Conservation (phyloP, 495 filamentous ascomycete species). For the Penicillium riverlandense region DNA sequence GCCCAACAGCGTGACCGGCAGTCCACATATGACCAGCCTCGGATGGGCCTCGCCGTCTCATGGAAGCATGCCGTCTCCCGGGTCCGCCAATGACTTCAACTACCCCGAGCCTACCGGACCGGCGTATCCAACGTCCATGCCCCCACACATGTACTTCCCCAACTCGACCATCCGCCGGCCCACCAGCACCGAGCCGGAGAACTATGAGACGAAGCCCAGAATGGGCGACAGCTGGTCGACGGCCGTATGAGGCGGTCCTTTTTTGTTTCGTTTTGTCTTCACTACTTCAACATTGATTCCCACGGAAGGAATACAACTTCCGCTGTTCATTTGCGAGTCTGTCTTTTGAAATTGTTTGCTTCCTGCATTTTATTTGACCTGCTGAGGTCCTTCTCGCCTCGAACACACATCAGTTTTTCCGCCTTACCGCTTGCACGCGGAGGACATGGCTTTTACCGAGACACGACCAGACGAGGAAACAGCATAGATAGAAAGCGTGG, state of each 20-base stretch:
- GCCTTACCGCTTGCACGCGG: constrained; percentile 14
- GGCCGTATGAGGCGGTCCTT: constrained; percentile 22
- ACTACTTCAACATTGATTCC: constrained; percentile 18
- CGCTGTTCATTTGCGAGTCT: constrained; percentile 7
- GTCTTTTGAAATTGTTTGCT: neutral
- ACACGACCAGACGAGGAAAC: constrained; percentile 26
- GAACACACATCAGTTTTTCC: constrained; percentile 7
- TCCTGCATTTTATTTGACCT: constrained; percentile 19
- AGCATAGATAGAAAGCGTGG: constrained; percentile 25
- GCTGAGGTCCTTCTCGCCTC: neutral
- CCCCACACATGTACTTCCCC: constrained; percentile 58
- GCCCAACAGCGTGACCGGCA: constrained; percentile 58
- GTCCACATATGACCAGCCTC: constrained; percentile 64
- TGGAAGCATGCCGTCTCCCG: constrained; percentile 55
- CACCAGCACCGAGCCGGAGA: constrained; percentile 62
- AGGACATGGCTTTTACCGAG: constrained; percentile 23
- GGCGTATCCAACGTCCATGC: constrained; percentile 45
- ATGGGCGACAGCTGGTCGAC: constrained; percentile 38
- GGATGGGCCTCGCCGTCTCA: constrained; percentile 71
- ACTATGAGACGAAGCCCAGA: constrained; percentile 56
- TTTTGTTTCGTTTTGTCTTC: constrained; percentile 14
- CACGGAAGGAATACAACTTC: constrained; percentile 14
- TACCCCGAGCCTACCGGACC: constrained; percentile 64
- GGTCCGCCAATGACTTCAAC: constrained; percentile 56
- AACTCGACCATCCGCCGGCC: constrained; percentile 58